phyloP scores from a whole-genome alignment of 1,139 yeast species.

The Geotrichum fermentans region DNA sequence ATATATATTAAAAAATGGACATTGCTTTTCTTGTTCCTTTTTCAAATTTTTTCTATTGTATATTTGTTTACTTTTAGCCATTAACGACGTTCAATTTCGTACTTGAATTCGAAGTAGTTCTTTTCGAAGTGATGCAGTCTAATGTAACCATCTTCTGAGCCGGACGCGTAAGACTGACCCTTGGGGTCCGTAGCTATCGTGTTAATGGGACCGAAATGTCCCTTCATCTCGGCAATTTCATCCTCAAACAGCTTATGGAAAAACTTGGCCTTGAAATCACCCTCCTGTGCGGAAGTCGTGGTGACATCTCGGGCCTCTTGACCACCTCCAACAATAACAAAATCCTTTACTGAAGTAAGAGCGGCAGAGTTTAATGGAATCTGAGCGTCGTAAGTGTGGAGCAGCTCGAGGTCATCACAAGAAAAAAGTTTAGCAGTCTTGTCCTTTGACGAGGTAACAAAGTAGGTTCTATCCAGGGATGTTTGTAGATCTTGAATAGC shows the following conservation, averaged over 20 bases:
- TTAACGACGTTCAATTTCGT: constrained; percentile 64
- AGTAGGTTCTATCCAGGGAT: constrained; percentile 80
- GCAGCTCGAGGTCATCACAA: constrained; percentile 64
- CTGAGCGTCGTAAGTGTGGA: constrained; percentile 79
- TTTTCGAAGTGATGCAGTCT: constrained; percentile 93
- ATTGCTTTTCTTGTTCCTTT: not conserved
- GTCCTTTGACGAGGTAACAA: constrained; percentile 90
- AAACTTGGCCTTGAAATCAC: constrained; percentile 94
- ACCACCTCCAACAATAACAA: constrained; percentile 96
- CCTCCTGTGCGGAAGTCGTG: constrained; percentile 88
- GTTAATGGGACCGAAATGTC: constrained; percentile 98
- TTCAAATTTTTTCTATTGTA: not conserved
- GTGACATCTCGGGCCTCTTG: constrained; percentile 98
- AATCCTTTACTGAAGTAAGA: constrained; percentile 87
- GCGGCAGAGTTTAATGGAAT: constrained; percentile 96
- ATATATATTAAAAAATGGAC: not conserved
- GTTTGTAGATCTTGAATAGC: constrained; percentile 82
- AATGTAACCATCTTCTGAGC: constrained; percentile 97
- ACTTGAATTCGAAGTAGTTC: constrained; percentile 84
- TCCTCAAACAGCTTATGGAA: constrained; percentile 93
- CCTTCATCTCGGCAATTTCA: constrained; percentile 94
- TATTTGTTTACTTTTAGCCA: not conserved
- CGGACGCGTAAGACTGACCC: constrained; percentile 89
- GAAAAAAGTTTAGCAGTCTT: constrained; percentile 78
- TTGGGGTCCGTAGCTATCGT: constrained; percentile 91